Evolutionary conservation across 192 early-diverging fungal species (phyloP).

Genomic region (Podila minutissima): DNA sequence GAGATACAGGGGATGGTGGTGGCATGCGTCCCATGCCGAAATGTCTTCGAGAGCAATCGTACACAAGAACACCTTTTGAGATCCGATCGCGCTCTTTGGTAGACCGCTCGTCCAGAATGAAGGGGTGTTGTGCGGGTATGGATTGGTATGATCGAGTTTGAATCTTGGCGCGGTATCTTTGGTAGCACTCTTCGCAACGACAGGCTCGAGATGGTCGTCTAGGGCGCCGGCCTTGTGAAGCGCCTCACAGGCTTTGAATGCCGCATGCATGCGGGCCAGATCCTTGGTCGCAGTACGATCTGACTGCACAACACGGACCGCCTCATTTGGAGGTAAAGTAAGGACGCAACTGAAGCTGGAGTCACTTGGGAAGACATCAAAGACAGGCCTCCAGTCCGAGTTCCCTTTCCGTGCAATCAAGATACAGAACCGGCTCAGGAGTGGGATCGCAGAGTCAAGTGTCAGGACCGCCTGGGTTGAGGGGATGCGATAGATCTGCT

Average conservation of each 20-base stretch:
- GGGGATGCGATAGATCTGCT: slow-evolving; percentile 62
- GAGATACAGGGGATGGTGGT: slow-evolving; percentile 55
- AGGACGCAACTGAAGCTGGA: slow-evolving; percentile 60
- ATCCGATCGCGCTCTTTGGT: neutral
- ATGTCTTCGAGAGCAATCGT: slow-evolving; percentile 23
- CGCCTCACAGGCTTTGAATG: slow-evolving; percentile 75
- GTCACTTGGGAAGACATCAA: slow-evolving; percentile 41
- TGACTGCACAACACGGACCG: slow-evolving; percentile 60
- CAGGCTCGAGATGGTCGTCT: slow-evolving; percentile 76
- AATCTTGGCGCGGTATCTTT: neutral
- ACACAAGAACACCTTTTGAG: slow-evolving; percentile 28
- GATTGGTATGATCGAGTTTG: slow-evolving; percentile 22
- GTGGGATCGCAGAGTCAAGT: slow-evolving; percentile 68
- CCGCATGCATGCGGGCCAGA: slow-evolving; percentile 74
- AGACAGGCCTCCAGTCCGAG: slow-evolving; percentile 64
- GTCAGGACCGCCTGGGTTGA: slow-evolving; percentile 79
- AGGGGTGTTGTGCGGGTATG: slow-evolving; percentile 33
- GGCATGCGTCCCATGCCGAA: slow-evolving; percentile 14
- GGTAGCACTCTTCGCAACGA: slow-evolving; percentile 24
- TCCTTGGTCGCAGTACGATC: slow-evolving; percentile 64
- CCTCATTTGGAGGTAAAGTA: slow-evolving; percentile 70
- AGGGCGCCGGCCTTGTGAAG: slow-evolving; percentile 77
- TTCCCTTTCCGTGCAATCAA: slow-evolving; percentile 70
- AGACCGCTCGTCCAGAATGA: slow-evolving; percentile 48
- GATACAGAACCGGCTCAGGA: slow-evolving; percentile 78